These are phyloP conservation scores for Bipolaris bicolor DNA, from an alignment of 2,329 filamentous ascomycete species.

Conservation along the genomic window DNA sequence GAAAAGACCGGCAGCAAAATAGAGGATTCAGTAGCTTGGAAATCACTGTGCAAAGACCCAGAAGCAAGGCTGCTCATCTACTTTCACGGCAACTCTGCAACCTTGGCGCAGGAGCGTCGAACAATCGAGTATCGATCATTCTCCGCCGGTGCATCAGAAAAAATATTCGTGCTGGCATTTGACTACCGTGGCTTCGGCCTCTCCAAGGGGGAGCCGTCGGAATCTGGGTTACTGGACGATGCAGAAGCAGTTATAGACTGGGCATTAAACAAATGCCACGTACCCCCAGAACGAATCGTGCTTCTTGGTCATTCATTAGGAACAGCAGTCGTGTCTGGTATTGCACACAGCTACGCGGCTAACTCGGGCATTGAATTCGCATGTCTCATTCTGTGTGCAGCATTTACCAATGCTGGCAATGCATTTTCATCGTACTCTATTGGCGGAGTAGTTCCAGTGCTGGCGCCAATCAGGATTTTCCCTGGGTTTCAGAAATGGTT, in stretches of 20 bases:
- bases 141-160: conserved; percentile 63
- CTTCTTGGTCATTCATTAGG: conserved; percentile 87
- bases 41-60: conserved; percentile 58
- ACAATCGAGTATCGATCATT: conserved; percentile 79
- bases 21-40: conserved; percentile 56
- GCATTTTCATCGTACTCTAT: conserved; percentile 80
- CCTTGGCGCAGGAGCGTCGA: conserved; percentile 75
- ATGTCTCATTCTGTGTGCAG: conserved; percentile 78
- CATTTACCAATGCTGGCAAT: conserved; percentile 75
- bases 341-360: conserved; percentile 72
- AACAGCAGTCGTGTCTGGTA: conserved; percentile 79
- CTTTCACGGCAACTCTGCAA: conserved; percentile 71
- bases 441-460: conserved; percentile 74
- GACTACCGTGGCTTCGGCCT: conserved; percentile 91
- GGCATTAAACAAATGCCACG: conserved; percentile 68
- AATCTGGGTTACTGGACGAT: conserved; percentile 80
- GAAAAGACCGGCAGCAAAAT: conserved; percentile 47
- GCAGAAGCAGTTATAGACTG: conserved; percentile 76
- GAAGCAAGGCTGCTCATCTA: conserved; percentile 62
- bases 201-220: conserved; percentile 78
- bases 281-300: conserved; percentile 75
- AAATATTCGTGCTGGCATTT: conserved; percentile 75
- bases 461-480: conserved; percentile 73
- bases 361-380: conserved; percentile 69
- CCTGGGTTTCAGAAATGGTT: conserved; percentile 69